Evolutionary conservation across 208 protist species (phyloP).

Genomic region (Leishmania braziliensis): DNA sequence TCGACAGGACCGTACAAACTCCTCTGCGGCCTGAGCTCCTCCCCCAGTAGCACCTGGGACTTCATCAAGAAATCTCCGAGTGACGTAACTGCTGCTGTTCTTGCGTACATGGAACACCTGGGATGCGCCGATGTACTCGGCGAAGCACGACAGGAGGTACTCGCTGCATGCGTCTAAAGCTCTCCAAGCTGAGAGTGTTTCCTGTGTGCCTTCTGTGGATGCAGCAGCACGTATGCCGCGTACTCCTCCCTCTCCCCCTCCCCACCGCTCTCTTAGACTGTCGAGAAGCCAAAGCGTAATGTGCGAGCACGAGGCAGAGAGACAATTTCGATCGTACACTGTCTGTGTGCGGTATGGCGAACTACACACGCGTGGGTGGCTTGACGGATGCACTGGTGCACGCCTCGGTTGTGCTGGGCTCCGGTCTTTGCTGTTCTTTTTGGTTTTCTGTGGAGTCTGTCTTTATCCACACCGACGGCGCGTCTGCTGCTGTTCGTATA

Average conservation of each 20-base stretch:
- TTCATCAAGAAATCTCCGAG: conserved; percentile 7
- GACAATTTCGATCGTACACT: neutral
- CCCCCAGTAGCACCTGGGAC: neutral
- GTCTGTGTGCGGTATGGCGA: neutral
- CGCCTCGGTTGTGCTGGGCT: neutral
- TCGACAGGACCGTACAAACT: conserved; percentile 4
- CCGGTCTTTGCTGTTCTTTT: neutral
- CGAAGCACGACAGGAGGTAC: conserved; percentile 7
- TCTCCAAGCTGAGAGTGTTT: neutral
- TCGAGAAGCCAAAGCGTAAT: no score
- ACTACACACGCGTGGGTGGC: neutral
- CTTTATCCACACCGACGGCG: neutral
- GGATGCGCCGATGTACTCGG: neutral
- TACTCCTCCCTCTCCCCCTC: neutral
- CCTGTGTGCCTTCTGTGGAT: neutral
- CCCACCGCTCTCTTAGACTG: neutral
- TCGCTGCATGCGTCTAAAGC: neutral
- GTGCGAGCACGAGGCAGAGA: neutral
- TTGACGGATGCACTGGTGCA: neutral
- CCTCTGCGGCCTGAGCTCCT: conserved; percentile 12
- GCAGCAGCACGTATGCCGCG: neutral
- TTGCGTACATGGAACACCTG: neutral
- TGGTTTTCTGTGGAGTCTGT: neutral
- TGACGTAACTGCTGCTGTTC: conserved; percentile 17
- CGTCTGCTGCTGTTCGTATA: neutral